A percentile compares a stretch with the other conserved stretches of the same genome.
These are phyloP conservation scores for Nyssa sinensis DNA, from an alignment of 148 eudicot species.

Conservation along the genomic window DNA sequence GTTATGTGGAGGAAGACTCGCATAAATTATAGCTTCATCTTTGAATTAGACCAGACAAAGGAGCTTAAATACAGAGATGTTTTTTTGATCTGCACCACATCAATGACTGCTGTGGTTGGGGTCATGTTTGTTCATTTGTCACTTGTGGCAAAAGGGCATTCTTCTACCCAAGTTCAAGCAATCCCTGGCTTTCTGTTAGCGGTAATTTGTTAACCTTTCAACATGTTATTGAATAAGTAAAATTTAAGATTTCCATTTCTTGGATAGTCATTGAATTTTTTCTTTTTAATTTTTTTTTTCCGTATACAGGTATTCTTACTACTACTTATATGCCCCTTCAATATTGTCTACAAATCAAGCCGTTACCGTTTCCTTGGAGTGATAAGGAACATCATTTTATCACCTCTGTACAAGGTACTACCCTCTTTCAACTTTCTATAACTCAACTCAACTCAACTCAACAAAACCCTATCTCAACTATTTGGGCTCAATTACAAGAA, in stretches of 20 bases:
- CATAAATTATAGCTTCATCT: slow-evolving; percentile 86
- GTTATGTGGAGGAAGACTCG: slow-evolving; percentile 87
- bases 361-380: slow-evolving; percentile 64
- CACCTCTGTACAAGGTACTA: slow-evolving; percentile 83
- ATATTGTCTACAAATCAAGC: slow-evolving; percentile 68
- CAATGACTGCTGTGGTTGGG: slow-evolving; percentile 81
- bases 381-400: slow-evolving; percentile 66
- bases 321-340: slow-evolving; percentile 75
- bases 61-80: slow-evolving; percentile 92
- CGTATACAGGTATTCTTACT: slow-evolving; percentile 64
- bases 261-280: not conserved
- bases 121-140: slow-evolving; percentile 72
- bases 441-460: too few relatives aligned
- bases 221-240: not conserved
- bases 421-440: not conserved
- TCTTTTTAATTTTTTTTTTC: too few relatives aligned
- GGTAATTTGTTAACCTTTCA: slow-evolving; percentile 44
- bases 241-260: not conserved
- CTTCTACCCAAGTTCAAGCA: slow-evolving; percentile 58
- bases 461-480: too few relatives aligned
- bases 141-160: slow-evolving; percentile 66
- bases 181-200: slow-evolving; percentile 77
- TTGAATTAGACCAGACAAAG: slow-evolving; percentile 67
- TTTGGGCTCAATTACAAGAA: too few relatives aligned
- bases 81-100: slow-evolving; percentile 79